Conservation (phyloP, 2,329 filamentous ascomycete genomes). For the Blastomyces emzantsi region DNA sequence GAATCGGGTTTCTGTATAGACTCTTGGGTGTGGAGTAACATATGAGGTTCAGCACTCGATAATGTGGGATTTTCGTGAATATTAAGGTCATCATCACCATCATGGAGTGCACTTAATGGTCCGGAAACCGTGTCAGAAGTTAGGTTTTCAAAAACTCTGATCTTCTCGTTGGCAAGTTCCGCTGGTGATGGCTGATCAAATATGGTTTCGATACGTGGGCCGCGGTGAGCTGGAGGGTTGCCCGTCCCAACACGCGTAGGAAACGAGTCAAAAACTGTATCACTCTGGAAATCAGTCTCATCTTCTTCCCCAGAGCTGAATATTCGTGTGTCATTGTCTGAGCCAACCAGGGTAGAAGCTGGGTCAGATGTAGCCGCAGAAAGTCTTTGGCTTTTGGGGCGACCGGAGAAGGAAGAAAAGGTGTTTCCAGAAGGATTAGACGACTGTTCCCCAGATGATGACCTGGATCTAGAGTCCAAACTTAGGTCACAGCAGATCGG, state of each 20-base stretch:
- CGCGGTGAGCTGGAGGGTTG: constrained; percentile 44
- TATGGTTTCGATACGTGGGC: constrained; percentile 54
- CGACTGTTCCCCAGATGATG: constrained; percentile 5
- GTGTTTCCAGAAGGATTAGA: constrained; percentile 1
- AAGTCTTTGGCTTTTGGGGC: constrained; percentile 37
- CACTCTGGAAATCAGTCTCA: constrained; percentile 52
- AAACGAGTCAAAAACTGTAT: constrained; percentile 54
- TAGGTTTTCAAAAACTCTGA: constrained; percentile 33
- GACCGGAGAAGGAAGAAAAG: not conserved
- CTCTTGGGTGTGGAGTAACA: not conserved
- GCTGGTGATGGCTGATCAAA: constrained; percentile 48
- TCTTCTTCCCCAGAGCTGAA: constrained; percentile 52
- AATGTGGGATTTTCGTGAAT: not conserved
- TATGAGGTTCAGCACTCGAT: not conserved
- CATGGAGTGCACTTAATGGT: not conserved
- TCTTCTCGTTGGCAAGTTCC: constrained; percentile 32
- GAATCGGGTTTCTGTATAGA: not conserved
- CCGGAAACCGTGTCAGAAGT: not conserved
- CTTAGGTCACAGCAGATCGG: not conserved
- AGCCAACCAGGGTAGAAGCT: constrained; percentile 51
- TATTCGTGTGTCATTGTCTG: constrained; percentile 50
- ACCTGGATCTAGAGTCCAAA: not conserved
- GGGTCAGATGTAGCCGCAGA: constrained; percentile 52
- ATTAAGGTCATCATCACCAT: not conserved
- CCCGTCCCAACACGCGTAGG: constrained; percentile 50